phyloP scores from a whole-genome alignment of 2,329 filamentous ascomycete genomes.

The Lasiodiplodia sp. region DNA sequence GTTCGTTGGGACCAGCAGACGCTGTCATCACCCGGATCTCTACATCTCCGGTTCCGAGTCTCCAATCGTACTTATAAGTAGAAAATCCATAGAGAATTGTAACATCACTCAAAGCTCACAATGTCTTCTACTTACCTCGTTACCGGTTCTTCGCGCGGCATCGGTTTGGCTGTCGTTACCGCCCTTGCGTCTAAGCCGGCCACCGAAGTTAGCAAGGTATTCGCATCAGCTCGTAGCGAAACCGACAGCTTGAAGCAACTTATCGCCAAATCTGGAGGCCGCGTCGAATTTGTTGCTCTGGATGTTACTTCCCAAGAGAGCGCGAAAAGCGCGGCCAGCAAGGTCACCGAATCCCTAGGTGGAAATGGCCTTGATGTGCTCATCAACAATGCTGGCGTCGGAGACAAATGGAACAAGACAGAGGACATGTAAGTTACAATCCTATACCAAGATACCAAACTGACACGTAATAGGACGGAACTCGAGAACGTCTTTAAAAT shows the following conservation, averaged over 20 bases:
- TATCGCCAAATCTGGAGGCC: slow-evolving; percentile 37
- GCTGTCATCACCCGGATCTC: too few relatives aligned
- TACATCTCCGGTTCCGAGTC: too few relatives aligned
- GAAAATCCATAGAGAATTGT: neutral
- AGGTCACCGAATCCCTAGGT: slow-evolving; percentile 36
- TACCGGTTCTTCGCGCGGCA: slow-evolving; percentile 47
- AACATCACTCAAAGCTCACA: neutral
- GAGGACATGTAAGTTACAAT: neutral
- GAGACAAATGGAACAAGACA: neutral
- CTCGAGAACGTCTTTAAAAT: slow-evolving; percentile 41
- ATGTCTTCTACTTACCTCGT: slow-evolving; percentile 44
- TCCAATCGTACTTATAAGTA: too few relatives aligned
- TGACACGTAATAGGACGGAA: slow-evolving; percentile 30
- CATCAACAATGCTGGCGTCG: slow-evolving; percentile 21
- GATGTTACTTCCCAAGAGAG: slow-evolving; percentile 52
- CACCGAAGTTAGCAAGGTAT: slow-evolving; percentile 46
- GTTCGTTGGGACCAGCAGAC: too few relatives aligned
- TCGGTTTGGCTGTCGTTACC: slow-evolving; percentile 46
- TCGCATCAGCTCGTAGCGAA: slow-evolving; percentile 50
- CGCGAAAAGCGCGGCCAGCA: slow-evolving; percentile 45
- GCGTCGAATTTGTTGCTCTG: slow-evolving; percentile 42
- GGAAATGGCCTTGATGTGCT: slow-evolving; percentile 6
- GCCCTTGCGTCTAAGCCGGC: slow-evolving; percentile 38
- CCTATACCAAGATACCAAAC: neutral
- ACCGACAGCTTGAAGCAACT: slow-evolving; percentile 46